Percentiles rank a stretch among this genome's conserved stretches.
These are phyloP conservation scores for Phytophthora aleatoria DNA, from an alignment of 352 stramenopile genomes.

Conservation along the genomic window DNA sequence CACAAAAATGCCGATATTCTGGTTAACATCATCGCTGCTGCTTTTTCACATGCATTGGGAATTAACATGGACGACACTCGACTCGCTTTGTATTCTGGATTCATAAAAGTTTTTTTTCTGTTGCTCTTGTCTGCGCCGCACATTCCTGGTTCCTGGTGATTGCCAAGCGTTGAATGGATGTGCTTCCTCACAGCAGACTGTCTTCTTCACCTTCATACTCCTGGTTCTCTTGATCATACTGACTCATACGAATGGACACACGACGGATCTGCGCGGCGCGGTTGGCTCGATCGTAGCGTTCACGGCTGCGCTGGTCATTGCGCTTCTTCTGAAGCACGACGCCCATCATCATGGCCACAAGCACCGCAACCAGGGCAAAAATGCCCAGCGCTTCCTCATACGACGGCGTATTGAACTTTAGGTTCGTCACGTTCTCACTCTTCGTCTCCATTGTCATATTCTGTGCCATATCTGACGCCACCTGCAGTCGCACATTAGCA, in stretches of 20 bases:
- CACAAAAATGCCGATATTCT: constrained; percentile 31
- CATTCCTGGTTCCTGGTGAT: background rate
- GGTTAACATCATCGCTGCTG: constrained; percentile 23
- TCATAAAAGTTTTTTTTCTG: constrained; percentile 23
- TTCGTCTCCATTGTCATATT: constrained; percentile 11
- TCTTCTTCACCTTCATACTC: constrained; percentile 61
- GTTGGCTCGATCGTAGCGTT: constrained; percentile 62
- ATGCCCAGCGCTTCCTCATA: constrained; percentile 66
- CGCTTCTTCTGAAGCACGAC: constrained; percentile 62
- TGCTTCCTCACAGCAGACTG: constrained; percentile 55
- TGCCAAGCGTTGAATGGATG: constrained; percentile 7
- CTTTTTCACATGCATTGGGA: constrained; percentile 9
- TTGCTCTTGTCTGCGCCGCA: background rate
- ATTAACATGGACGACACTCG: constrained; percentile 21
- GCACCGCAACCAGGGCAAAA: constrained; percentile 53
- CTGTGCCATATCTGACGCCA: constrained; percentile 14
- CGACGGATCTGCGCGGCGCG: constrained; percentile 71
- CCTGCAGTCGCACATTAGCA: constrained; percentile 42
- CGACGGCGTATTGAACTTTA: constrained; percentile 55
- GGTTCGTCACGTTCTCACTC: constrained; percentile 9
- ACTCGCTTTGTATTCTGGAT: constrained; percentile 9
- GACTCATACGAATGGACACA: constrained; percentile 76
- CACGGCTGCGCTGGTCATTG: constrained; percentile 59
- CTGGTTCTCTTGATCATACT: constrained; percentile 48
- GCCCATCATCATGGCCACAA: constrained; percentile 67